A percentile compares a stretch with the other conserved stretches of the same genome.
These are phyloP conservation scores for Trichoderma citrinoviride DNA, from an alignment of 2,329 filamentous ascomycete genomes.

Conservation along the genomic window DNA sequence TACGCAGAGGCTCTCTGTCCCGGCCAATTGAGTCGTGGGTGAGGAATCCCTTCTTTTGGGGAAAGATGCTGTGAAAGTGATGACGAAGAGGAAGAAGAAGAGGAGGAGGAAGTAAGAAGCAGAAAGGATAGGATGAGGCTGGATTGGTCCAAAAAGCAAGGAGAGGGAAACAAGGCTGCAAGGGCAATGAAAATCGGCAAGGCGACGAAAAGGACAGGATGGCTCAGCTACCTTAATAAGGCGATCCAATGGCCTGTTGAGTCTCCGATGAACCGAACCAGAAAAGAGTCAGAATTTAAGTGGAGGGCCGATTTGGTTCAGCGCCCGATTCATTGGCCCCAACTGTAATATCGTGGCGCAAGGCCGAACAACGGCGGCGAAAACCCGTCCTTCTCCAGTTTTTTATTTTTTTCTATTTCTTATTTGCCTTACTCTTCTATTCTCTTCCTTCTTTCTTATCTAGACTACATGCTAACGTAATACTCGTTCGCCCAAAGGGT, in stretches of 20 bases:
- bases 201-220: neutral
- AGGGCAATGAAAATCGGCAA: neutral
- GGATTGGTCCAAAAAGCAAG: too few relatives aligned
- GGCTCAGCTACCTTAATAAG: neutral
- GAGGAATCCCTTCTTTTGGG: too few relatives aligned
- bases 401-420: neutral
- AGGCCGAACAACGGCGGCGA: constrained; percentile 8
- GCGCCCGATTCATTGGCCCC: neutral
- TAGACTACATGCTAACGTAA: neutral
- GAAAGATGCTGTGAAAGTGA: neutral
- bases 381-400: neutral
- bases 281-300: neutral
- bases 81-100: neutral
- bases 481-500: neutral
- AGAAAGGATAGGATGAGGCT: too few relatives aligned
- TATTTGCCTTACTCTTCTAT: neutral
- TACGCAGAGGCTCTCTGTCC: neutral
- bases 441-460: neutral
- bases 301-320: constrained; percentile 9
- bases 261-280: neutral
- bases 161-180: neutral
- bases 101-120: neutral
- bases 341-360: neutral
- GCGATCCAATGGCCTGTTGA: neutral
- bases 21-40: too few relatives aligned